Conservation (phyloP, 2,329 filamentous ascomycete genomes). For the Anthostomella pinea region DNA sequence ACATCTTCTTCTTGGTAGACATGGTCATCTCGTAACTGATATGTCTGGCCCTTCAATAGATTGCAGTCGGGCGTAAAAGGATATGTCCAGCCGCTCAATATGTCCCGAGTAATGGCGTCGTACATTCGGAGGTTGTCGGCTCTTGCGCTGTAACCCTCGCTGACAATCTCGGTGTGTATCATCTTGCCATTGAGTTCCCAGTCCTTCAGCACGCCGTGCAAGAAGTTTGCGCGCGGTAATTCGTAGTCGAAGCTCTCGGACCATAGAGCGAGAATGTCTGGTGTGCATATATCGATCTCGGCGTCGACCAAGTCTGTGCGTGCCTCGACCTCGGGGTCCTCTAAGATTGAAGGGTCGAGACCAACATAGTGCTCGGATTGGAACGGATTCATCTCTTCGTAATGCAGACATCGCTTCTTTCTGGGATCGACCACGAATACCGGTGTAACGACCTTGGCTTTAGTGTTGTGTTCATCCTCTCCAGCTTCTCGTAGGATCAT, state of each 20-base stretch:
- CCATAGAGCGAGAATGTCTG: constrained; percentile 91
- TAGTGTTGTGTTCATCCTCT: constrained; percentile 67
- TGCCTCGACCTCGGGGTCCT: constrained; percentile 72
- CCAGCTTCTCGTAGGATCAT: constrained; percentile 83
- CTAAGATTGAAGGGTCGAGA: constrained; percentile 77
- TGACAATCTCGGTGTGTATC: constrained; percentile 86
- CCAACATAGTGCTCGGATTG: constrained; percentile 63
- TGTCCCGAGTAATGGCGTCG: constrained; percentile 81
- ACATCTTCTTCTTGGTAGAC: constrained; percentile 79
- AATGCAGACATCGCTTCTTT: constrained; percentile 82
- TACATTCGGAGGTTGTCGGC: constrained; percentile 86
- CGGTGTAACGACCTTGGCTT: constrained; percentile 70
- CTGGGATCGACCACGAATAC: constrained; percentile 83
- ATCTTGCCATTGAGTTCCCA: constrained; percentile 96
- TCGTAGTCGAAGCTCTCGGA: constrained; percentile 98
- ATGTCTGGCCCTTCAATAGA: constrained; percentile 72
- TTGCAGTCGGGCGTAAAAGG: constrained; percentile 90
- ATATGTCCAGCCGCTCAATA: constrained; percentile 84
- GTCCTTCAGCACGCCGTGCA: constrained; percentile 92
- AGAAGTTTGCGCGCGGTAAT: constrained; percentile 79
- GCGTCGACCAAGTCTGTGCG: constrained; percentile 88
- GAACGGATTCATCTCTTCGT: constrained; percentile 80
- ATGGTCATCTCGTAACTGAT: constrained; percentile 65
- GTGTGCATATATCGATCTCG: constrained; percentile 95
- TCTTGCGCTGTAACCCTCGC: constrained; percentile 80